Base-by-base conservation (phyloP, 164 flowering plant genomes). In the Sedum album region DNA sequence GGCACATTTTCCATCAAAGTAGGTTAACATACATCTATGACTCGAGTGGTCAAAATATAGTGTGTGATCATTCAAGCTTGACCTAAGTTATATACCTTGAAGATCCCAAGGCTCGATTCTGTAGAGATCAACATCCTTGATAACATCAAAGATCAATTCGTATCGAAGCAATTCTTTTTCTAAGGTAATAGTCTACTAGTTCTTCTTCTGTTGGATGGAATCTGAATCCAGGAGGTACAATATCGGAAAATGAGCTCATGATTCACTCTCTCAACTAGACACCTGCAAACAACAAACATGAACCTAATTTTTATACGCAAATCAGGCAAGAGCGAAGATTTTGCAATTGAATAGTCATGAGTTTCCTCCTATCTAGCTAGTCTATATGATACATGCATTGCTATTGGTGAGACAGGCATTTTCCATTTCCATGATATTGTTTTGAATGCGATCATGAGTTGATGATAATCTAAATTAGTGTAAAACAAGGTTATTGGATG, bases 191-290 rank as follows among this genome's bases (percentile, higher is more conserved):
- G 46, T 88, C 93, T 48, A 90, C 91, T 4, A 90, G 88, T 74
- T 90, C 96, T 82, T 88, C 93, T 72, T 90, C 96, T 14, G 96
- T 90, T 18, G 96, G 96, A 66, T 88, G 93, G 77, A 90, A 90
- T 48, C 96, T 82, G 74, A 90, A 90, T 0, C 96, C 96, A 20
- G 96, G 93, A 60, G 96, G 96, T 17, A 88, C 62, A 57, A 28
- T 82, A 66, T 85, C 79, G 17, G 85, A 81, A 65, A 65, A 65
- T 65, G 67, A 21, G 46, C 28, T 65, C 67, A 65, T 65, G 46
- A 35, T 65, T 65, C 7, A 11, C 17, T 28, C 33, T 57, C 62
- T 18, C 1, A 57, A n/a, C n/a, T n/a, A 26, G 4, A 55, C 31
- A 55, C 62, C 33, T 57, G 62, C 20, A 25, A 13, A 10, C 33